Percentiles rank a stretch among this genome's conserved stretches.
phyloP scores from a whole-genome alignment of 352 stramenopile species.

The Pythium coloratum region DNA sequence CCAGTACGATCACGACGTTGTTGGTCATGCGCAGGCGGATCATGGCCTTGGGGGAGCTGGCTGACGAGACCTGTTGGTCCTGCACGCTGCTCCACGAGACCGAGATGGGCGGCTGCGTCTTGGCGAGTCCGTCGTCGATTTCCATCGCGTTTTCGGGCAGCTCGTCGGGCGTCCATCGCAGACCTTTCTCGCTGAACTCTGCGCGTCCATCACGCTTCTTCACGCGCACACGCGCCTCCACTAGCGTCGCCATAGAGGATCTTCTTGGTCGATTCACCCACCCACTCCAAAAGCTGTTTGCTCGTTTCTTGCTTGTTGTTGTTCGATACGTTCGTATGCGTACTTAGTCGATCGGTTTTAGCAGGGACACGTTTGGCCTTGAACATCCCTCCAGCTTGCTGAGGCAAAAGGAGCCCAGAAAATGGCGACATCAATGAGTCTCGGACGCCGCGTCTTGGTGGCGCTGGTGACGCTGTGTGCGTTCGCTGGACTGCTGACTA shows the following conservation, averaged over 20 bases:
- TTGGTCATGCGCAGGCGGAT: slow-evolving; percentile 70
- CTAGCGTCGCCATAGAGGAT: slow-evolving; percentile 29
- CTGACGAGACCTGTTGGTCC: slow-evolving; percentile 82
- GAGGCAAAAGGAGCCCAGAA: not conserved
- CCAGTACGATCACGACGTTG: slow-evolving; percentile 67
- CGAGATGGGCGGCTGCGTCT: slow-evolving; percentile 37
- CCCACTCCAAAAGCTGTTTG: not conserved
- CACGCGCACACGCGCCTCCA: slow-evolving; percentile 65
- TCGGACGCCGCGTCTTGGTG: not conserved
- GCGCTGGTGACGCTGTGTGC: slow-evolving; percentile 22
- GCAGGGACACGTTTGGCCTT: not conserved
- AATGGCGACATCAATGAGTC: not conserved
- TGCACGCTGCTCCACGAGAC: slow-evolving; percentile 70
- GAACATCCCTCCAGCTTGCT: not conserved
- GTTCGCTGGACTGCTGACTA: slow-evolving; percentile 9
- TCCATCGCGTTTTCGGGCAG: slow-evolving; percentile 25
- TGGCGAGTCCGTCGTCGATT: slow-evolving; percentile 13
- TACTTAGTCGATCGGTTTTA: slow-evolving; percentile 17
- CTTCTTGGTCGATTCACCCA: not conserved
- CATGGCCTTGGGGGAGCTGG: slow-evolving; percentile 75
- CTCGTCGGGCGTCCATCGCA: slow-evolving; percentile 59
- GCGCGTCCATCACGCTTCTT: slow-evolving; percentile 78
- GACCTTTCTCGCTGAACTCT: slow-evolving; percentile 54
- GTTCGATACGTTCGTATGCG: slow-evolving; percentile 1
- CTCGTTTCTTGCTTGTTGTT: not conserved